phyloP scores from a whole-genome alignment of 164 flowering plant species.

The Tetrastigma voinierianum region DNA sequence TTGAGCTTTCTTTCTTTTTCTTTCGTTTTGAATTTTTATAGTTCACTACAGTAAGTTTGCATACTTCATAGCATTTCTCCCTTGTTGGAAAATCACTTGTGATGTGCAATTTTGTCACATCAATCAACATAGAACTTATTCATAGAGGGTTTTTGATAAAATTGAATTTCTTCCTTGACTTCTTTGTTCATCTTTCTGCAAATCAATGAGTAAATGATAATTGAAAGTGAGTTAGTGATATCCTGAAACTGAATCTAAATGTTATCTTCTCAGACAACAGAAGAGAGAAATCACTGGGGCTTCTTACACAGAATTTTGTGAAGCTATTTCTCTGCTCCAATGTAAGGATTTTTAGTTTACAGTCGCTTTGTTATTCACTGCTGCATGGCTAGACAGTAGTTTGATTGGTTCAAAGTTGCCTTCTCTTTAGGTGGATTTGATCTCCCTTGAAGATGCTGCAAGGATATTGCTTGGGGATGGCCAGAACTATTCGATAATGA shows the following conservation, averaged over 20 bases:
- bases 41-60: too few relatives aligned
- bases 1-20: constrained; percentile 17
- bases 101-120: too few relatives aligned
- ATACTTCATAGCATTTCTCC: too few relatives aligned
- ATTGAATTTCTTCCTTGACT: too few relatives aligned
- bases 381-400: not conserved
- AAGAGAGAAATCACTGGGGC: constrained; percentile 88
- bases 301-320: constrained; percentile 88
- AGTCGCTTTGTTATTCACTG: not conserved
- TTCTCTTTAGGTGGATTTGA: constrained; percentile 46
- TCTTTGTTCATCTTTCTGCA: too few relatives aligned
- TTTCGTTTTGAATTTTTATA: too few relatives aligned
- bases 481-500: constrained; percentile 45
- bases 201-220: too few relatives aligned
- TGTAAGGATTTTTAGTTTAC: constrained; percentile 36
- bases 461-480: constrained; percentile 72
- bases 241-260: not conserved
- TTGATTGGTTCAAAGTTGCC: not conserved
- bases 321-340: constrained; percentile 83
- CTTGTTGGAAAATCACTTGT: too few relatives aligned
- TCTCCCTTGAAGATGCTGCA: constrained; percentile 90
- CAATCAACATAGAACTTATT: too few relatives aligned
- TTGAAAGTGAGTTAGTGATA: not conserved
- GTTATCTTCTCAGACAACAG: constrained; percentile 51
- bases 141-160: too few relatives aligned